Base-by-base conservation (phyloP, 192 early-diverging fungal species). In the Gamsiella multidivaricata region DNA sequence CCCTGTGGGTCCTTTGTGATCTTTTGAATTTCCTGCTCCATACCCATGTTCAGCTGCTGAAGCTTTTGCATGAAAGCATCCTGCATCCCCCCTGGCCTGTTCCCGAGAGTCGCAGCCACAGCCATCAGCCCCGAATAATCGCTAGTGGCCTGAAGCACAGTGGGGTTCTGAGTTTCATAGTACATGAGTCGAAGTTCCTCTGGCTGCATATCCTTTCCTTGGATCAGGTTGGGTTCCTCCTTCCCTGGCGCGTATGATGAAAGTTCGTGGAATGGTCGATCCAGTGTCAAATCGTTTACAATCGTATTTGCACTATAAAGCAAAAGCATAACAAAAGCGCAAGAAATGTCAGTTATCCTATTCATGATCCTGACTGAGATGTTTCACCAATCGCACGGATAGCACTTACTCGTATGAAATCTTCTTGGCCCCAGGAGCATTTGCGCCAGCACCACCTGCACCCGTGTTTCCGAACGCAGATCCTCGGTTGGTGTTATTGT, bases 141-240 rank as follows among this genome's bases (percentile, higher is more conserved):
- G 23, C 73, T 65, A 42, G 64, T 60, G 11, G 18, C 29, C 46
- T 61, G 80, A 47, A 58, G 59, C 54, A 54, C 18, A 32, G 32
- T 49, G 34, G n/a, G 58, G 29, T 65, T 68, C 69, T 67, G 73
- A 37, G 81, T 68, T 33, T 67, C 33, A 37, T 82, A 83, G 49
- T 83, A 90, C 32, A 83, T 80, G 9, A 88, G 46, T 10, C 89
- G 81, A 58, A 85, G 80, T 51, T 92, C 91, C 69, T 92, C 91
- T 15, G 84, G 86, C 50, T 85, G 87, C 58, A 85, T 62, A 57
- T 92, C 91, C 14, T 85, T 88, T 15, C 88, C 89, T 0, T 63
- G 65, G 31, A 92, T 62, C 33, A 90, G 29, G 52, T 84, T 91
- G 26, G 88, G 88, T 62, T 86, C 87, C 23, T 83, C 83, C 32